phyloP scores from a whole-genome alignment of 148 eudicot genomes.

The Camellia sinensis region DNA sequence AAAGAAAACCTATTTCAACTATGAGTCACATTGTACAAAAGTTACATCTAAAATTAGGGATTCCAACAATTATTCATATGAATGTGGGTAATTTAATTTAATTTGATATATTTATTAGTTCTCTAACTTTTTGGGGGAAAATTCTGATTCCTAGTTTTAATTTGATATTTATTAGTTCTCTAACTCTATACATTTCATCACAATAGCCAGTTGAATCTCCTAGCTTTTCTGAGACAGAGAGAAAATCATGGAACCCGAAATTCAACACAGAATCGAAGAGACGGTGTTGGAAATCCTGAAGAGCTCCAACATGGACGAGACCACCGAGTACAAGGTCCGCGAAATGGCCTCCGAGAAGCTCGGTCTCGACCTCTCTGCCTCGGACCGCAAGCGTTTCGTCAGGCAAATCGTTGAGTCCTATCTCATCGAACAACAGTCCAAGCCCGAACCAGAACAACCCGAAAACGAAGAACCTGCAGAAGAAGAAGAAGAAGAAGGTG shows the following conservation, averaged over 20 bases:
- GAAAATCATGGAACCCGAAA: slow-evolving; percentile 41
- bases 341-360: slow-evolving; percentile 65
- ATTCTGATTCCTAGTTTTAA: no score
- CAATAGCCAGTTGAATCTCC: no score
- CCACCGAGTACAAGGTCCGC: slow-evolving; percentile 70
- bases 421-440: slow-evolving; percentile 35
- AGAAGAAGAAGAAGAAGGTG: slow-evolving; percentile 33
- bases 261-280: slow-evolving; percentile 42
- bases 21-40: no score
- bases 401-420: slow-evolving; percentile 62
- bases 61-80: no score
- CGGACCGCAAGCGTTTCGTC: slow-evolving; percentile 59
- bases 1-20: no score
- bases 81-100: no score
- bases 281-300: slow-evolving; percentile 60
- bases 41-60: no score
- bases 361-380: slow-evolving; percentile 60
- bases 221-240: no score
- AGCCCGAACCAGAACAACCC: slow-evolving; percentile 8
- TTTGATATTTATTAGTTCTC: no score
- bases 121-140: no score
- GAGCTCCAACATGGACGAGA: slow-evolving; percentile 63
- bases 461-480: slow-evolving; percentile 23
- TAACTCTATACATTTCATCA: no score
- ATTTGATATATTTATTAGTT: no score